These are phyloP conservation scores for Septoria petroselini DNA, from an alignment of 2,329 filamentous ascomycete genomes.

Conservation along the genomic window DNA sequence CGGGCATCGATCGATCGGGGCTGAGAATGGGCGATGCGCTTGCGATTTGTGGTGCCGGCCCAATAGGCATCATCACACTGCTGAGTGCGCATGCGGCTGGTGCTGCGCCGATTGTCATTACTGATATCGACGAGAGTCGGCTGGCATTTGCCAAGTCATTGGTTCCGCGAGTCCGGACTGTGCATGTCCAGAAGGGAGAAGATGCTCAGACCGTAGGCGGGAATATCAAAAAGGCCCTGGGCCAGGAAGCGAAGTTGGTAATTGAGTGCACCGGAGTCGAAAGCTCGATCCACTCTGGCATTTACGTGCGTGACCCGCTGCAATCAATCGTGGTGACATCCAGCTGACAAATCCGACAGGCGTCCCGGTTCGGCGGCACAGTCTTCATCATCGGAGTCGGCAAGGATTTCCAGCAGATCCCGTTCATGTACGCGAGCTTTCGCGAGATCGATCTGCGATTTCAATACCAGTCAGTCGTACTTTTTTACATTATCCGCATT, in stretches of 20 bases:
- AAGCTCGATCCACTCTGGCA: slow-evolving; percentile 33
- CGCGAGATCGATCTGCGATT: slow-evolving; percentile 43
- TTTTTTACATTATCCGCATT: not conserved
- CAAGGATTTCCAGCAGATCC: slow-evolving; percentile 39
- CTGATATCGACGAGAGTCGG: slow-evolving; percentile 44
- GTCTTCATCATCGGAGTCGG: slow-evolving; percentile 41
- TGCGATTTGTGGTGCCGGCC: slow-evolving; percentile 40
- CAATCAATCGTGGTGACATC: not conserved
- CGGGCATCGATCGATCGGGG: slow-evolving; percentile 42
- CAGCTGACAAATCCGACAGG: slow-evolving; percentile 23
- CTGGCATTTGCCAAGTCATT: slow-evolving; percentile 40
- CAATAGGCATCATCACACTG: slow-evolving; percentile 42
- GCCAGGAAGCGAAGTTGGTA: slow-evolving; percentile 35
- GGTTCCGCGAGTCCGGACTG: slow-evolving; percentile 40
- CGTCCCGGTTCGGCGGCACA: slow-evolving; percentile 37
- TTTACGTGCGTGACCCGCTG: slow-evolving; percentile 32
- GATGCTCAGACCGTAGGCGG: slow-evolving; percentile 38
- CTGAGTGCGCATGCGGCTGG: slow-evolving; percentile 47
- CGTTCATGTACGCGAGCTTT: slow-evolving; percentile 41
- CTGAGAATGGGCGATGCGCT: slow-evolving; percentile 43
- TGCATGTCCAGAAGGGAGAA: slow-evolving; percentile 39
- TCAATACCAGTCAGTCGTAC: slow-evolving; percentile 35
- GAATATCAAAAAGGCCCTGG: slow-evolving; percentile 38
- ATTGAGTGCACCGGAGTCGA: slow-evolving; percentile 40
- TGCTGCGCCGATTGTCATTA: slow-evolving; percentile 45